Conservation (phyloP, 2,329 filamentous ascomycete genomes). For the Epichloe coenophiala region DNA sequence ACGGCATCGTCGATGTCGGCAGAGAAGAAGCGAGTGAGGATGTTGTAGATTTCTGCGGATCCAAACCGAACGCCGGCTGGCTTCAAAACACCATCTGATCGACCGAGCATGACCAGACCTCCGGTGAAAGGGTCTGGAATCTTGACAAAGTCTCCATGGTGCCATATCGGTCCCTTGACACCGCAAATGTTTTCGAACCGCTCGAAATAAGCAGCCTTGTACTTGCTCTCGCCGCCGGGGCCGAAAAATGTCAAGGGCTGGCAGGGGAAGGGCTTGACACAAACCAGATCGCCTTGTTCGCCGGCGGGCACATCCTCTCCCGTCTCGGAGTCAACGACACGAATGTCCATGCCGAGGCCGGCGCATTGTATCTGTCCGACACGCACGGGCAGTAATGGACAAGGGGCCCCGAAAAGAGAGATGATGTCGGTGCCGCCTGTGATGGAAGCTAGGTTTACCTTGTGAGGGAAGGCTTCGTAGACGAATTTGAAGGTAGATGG, state of each 20-base stretch:
- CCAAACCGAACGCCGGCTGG: conserved; percentile 86
- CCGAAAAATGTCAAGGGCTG: conserved; percentile 89
- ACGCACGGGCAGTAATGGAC: conserved; percentile 58
- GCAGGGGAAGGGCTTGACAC: conserved; percentile 73
- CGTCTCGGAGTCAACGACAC: conserved; percentile 42
- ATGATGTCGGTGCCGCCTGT: conserved; percentile 96
- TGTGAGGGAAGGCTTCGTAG: conserved; percentile 65
- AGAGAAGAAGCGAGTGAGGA: conserved; percentile 74
- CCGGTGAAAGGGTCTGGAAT: conserved; percentile 54
- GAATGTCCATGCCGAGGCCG: conserved; percentile 67
- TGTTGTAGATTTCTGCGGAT: conserved; percentile 89
- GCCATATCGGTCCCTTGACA: conserved; percentile 50
- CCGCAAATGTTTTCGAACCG: conserved; percentile 45
- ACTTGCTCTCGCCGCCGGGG: conserved; percentile 49
- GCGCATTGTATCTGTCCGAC: conserved; percentile 65
- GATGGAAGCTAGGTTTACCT: conserved; percentile 82
- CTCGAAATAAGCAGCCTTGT: conserved; percentile 77
- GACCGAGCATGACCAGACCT: conserved; percentile 78
- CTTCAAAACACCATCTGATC: conserved; percentile 87
- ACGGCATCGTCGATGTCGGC: conserved; percentile 70
- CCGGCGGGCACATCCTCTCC: conserved; percentile 43
- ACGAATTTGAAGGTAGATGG: conserved; percentile 89
- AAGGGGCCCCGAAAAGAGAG: conserved; percentile 81
- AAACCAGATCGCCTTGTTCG: conserved; percentile 78
- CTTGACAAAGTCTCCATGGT: conserved; percentile 84